Evolutionary conservation across 2,329 filamentous ascomycete genomes (phyloP).

Genomic region (Coniella vitis): DNA sequence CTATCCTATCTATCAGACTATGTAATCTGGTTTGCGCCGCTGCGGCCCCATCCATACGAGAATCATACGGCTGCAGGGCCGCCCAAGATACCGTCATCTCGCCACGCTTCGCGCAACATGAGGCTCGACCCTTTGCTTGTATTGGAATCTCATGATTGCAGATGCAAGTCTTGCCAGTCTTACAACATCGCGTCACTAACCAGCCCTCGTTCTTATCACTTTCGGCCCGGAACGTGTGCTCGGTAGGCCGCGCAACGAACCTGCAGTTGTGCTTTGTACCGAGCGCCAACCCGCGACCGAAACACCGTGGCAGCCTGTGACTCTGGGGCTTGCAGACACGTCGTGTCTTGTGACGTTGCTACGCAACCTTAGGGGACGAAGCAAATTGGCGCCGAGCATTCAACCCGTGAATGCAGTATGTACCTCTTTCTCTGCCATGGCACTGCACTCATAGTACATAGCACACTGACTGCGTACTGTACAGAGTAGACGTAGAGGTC

Average conservation of each 20-base stretch:
- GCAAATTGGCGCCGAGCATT: too few species aligned
- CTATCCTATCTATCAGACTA: neutral
- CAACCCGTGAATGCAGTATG: too few species aligned
- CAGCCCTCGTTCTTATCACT: neutral
- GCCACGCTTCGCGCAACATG: neutral
- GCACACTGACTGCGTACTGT: too few species aligned
- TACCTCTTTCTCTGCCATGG: too few species aligned
- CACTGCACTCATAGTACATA: too few species aligned
- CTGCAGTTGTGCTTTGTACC: too few species aligned
- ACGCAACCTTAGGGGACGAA: too few species aligned
- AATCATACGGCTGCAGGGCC: slow-evolving; percentile 2
- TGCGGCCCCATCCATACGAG: slow-evolving; percentile 1
- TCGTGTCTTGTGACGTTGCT: too few species aligned
- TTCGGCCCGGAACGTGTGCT: neutral
- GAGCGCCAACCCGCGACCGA: too few species aligned
- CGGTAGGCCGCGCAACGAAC: neutral
- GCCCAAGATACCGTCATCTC: slow-evolving; percentile 2
- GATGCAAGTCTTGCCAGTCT: neutral
- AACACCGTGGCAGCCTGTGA: too few species aligned
- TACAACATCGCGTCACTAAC: neutral
- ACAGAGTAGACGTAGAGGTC: too few species aligned
- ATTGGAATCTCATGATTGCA: neutral
- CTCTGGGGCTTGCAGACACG: neutral
- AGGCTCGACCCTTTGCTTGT: neutral
- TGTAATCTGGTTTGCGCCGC: neutral